phyloP scores from a whole-genome alignment of 352 stramenopile genomes.

The Globisporangium abappressorium region DNA sequence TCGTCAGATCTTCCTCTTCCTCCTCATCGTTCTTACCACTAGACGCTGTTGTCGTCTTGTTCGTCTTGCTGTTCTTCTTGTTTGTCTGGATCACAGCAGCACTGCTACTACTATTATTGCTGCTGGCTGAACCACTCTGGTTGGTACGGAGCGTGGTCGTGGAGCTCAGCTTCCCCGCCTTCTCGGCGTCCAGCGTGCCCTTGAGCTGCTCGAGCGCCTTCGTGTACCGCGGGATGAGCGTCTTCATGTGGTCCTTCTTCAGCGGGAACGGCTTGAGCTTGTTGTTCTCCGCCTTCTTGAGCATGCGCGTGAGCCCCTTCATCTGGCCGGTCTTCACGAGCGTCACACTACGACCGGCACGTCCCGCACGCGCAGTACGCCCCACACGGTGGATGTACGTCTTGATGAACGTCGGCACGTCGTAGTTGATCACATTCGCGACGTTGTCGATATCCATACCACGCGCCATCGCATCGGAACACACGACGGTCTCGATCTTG shows the following conservation, averaged over 20 bases:
- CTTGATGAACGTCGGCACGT: conserved; percentile 89
- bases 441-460: conserved; percentile 93
- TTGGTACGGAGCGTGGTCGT: conserved; percentile 35
- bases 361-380: conserved; percentile 79
- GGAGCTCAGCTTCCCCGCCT: conserved; percentile 54
- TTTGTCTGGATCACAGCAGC: conserved; percentile 7
- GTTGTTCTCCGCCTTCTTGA: conserved; percentile 81
- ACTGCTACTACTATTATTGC: neutral
- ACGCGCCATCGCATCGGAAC: conserved; percentile 91
- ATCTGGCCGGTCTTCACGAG: conserved; percentile 83
- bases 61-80: conserved; percentile 4
- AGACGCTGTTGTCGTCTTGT: neutral
- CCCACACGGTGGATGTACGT: conserved; percentile 91
- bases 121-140: neutral
- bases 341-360: conserved; percentile 67
- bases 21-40: neutral
- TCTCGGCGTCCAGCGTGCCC: conserved; percentile 74
- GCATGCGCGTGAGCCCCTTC: conserved; percentile 78
- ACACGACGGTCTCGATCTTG: conserved; percentile 81
- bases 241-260: conserved; percentile 75
- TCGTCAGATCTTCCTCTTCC: conserved; percentile 18
- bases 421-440: conserved; percentile 93
- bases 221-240: conserved; percentile 71
- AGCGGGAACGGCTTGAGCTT: conserved; percentile 66
- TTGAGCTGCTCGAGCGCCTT: conserved; percentile 70